Conservation (phyloP, 2,329 filamentous ascomycete species). For the Aureobasidium sp. region DNA sequence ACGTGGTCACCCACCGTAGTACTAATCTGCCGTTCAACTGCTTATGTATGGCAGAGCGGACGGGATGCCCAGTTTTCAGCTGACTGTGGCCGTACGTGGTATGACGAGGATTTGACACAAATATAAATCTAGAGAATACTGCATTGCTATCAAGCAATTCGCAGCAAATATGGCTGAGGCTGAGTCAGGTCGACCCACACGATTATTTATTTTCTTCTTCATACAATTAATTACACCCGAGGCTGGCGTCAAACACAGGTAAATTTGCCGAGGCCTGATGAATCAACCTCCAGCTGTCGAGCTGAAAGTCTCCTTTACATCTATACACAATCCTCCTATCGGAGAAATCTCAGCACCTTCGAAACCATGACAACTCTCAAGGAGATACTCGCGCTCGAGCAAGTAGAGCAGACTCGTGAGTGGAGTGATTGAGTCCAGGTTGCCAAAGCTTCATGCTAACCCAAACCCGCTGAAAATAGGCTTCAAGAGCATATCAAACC, state of each 20-base stretch:
- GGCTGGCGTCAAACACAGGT: neutral
- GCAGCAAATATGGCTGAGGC: too few species aligned
- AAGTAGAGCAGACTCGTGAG: neutral
- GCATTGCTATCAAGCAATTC: too few species aligned
- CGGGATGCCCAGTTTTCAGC: too few species aligned
- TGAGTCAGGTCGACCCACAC: neutral
- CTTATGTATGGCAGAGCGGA: too few species aligned
- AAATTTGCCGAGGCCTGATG: neutral
- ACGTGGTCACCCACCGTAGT: too few species aligned
- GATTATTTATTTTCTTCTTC: neutral
- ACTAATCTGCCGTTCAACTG: too few species aligned
- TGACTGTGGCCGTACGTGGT: too few species aligned
- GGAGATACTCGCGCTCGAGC: constrained; percentile 3
- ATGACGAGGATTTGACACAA: too few species aligned
- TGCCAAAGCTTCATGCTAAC: neutral
- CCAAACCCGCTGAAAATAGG: neutral
- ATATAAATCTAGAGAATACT: too few species aligned
- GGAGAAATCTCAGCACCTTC: neutral
- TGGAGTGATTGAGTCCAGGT: neutral
- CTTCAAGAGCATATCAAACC: constrained; percentile 18
- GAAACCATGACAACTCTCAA: neutral
- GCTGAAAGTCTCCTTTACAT: neutral
- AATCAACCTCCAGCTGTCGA: neutral
- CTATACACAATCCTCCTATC: neutral
- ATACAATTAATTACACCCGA: neutral